Evolutionary conservation across 768 basidiomycete genomes (phyloP), one percentile per base, ranked within the genome.

Genomic region (Hericium rajendrae): DNA sequence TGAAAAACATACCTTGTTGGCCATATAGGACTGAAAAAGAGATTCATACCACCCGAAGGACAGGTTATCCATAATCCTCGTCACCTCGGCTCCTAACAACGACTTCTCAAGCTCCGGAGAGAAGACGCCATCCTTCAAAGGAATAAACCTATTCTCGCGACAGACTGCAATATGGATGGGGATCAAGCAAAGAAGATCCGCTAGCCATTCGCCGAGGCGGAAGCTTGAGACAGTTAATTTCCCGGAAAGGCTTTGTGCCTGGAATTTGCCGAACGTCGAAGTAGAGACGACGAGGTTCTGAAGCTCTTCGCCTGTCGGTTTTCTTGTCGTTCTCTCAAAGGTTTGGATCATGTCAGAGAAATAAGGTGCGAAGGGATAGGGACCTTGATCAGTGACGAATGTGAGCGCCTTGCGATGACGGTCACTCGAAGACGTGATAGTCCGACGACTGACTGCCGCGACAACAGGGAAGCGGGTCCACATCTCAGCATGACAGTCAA

Each of bases 31-130:
- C 59, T 78, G 78, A 58, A 85, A 81, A 16, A 85, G 69, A 2
- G 78, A 79, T 60, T 85, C 84, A 28, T 84, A 84, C 84, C 83
- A 85, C 1, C 82, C 82, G 54, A 85, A 76, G 0, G 80, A 76
- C 5, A 85, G 65, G 49, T 59, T 72, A 54, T 84, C 78, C 15
- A 83, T 78, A 26, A 85, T 80, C 20, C 72, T 72, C 24, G 72
- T 74, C 26, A 85, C 76, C 46, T 82, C 79, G 0, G 83, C 83
- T 8, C 83, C 84, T 3, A 85, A 70, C n/a, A 85, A 67, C 0
- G 76, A 71, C 54, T 72, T 73, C 61, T 85, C 83, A 32, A 78
- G 66, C 13, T 76, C 74, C 0, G 75, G 60, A 0, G 81, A 83
- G 41, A 69, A 72, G 0, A 83, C 73, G 0, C 80, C 80, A 61